Evolutionary conservation across 768 basidiomycete genomes (phyloP), one percentile per base, ranked within the genome.

Genomic region (Trametopsis cervina): DNA sequence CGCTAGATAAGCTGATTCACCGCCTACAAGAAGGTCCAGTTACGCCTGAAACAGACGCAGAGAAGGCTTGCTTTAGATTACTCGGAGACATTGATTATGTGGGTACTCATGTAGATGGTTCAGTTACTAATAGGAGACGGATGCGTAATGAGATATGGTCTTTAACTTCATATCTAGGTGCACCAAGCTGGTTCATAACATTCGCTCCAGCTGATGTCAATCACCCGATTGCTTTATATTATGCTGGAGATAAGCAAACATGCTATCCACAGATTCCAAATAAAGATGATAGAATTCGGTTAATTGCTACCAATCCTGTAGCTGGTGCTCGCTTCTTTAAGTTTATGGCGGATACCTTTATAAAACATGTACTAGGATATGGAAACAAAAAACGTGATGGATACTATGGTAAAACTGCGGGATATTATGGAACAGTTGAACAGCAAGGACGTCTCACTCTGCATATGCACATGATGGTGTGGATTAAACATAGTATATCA

Each of bases 131-230:
- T 23, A 7, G 27, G 25, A 46, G 36, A 46, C 29, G 25, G 12
- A 57, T 62, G 60, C 12, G 63, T 17, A 59, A 60, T 49, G 64
- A 69, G 45, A 54, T 54, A 12, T 50, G 44, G 50, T 42, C 52
- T 21, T 23, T 51, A 21, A 51, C 43, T 37, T 41, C 50, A 23
- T 50, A 45, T 40, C 35, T 59, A 25, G 63, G 67, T 17, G 59
- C 66, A 3, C 63, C 65, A 2, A 46, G 52, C 0, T 69, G 67
- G 67, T 71, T 63, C 42, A 64, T 69, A 2, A 69, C 68, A 2
- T 57, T 69, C 29, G 59, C 67, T 3, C 68, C 68, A 13, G 61
- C 64, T 4, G 67, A 69, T 54, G 54, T 52, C 2, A 47, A 47
- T 4, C 61, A 68, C 55, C 68, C 68, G 4, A 46, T 70, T 4